Percentiles rank a stretch among this genome's conserved stretches.
phyloP scores from a whole-genome alignment of 495 filamentous ascomycete species.

The Oidiodendron maius region DNA sequence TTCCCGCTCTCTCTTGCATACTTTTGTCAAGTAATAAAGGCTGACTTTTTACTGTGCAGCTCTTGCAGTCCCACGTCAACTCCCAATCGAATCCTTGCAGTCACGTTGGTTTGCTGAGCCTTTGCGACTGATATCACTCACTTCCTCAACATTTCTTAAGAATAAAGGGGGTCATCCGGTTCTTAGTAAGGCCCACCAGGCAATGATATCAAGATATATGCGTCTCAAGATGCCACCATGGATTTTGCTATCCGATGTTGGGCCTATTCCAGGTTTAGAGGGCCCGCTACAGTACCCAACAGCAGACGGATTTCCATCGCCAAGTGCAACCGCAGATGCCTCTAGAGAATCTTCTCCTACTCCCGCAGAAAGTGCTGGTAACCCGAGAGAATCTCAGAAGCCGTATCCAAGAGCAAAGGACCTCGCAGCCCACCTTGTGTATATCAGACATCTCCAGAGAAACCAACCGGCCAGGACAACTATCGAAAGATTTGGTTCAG shows the following conservation, averaged over 20 bases:
- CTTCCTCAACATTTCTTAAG: slow-evolving; percentile 59
- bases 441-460: slow-evolving; percentile 77
- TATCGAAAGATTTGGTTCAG: slow-evolving; percentile 65
- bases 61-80: slow-evolving; percentile 69
- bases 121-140: slow-evolving; percentile 69
- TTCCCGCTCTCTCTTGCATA: slow-evolving; percentile 11
- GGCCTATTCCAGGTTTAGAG: slow-evolving; percentile 53
- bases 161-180: slow-evolving; percentile 80
- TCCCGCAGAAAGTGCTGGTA: slow-evolving; percentile 52
- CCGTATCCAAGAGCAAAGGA: slow-evolving; percentile 26
- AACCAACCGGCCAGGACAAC: slow-evolving; percentile 58
- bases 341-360: slow-evolving; percentile 47
- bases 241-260: slow-evolving; percentile 75
- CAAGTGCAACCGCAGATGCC: slow-evolving; percentile 37
- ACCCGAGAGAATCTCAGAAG: slow-evolving; percentile 23
- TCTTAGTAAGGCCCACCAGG: slow-evolving; percentile 75
- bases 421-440: slow-evolving; percentile 58
- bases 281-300: slow-evolving; percentile 25
- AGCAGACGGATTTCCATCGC: slow-evolving; percentile 30
- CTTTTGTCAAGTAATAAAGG: slow-evolving; percentile 1
- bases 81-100: slow-evolving; percentile 69
- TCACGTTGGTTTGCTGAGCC: slow-evolving; percentile 94
- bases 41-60: slow-evolving; percentile 33
- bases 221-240: slow-evolving; percentile 72
- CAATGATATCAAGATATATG: slow-evolving; percentile 76